These are phyloP conservation scores for Spatholobus suberectus DNA, from an alignment of 306 rosid species.

Conservation along the genomic window DNA sequence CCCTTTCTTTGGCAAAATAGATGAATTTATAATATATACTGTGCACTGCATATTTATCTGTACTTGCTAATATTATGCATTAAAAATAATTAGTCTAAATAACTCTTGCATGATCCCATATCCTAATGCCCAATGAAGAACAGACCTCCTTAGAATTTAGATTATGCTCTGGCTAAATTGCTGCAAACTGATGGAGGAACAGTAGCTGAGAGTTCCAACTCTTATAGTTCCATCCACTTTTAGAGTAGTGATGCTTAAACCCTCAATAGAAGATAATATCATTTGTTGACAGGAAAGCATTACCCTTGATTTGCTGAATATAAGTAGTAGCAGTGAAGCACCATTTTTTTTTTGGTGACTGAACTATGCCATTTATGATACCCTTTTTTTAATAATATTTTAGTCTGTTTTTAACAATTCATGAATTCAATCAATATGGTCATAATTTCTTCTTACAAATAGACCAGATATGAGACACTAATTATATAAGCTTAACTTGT, in stretches of 20 bases:
- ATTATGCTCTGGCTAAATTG: conserved; percentile 9
- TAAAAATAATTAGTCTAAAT: background rate
- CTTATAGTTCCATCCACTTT: background rate
- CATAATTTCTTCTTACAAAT: background rate
- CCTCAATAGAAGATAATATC: background rate
- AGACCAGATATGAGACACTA: background rate
- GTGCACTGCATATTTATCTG: background rate
- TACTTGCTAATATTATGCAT: background rate
- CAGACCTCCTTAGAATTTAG: background rate
- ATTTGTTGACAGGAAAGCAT: conserved; percentile 3
- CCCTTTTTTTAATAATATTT: background rate
- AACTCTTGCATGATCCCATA: no score
- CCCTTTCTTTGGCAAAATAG: background rate
- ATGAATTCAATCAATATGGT: background rate
- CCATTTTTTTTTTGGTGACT: background rate
- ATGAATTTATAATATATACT: conserved; percentile 2
- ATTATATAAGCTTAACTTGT: background rate
- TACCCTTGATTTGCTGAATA: background rate
- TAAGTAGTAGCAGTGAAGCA: background rate
- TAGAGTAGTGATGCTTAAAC: background rate
- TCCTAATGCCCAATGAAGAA: background rate
- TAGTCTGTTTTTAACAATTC: background rate
- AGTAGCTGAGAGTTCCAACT: background rate
- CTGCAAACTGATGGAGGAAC: conserved; percentile 2
- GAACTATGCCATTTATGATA: background rate